These are phyloP conservation scores for Flaveria robusta DNA, from an alignment of 129 eudicot species.

Conservation along the genomic window DNA sequence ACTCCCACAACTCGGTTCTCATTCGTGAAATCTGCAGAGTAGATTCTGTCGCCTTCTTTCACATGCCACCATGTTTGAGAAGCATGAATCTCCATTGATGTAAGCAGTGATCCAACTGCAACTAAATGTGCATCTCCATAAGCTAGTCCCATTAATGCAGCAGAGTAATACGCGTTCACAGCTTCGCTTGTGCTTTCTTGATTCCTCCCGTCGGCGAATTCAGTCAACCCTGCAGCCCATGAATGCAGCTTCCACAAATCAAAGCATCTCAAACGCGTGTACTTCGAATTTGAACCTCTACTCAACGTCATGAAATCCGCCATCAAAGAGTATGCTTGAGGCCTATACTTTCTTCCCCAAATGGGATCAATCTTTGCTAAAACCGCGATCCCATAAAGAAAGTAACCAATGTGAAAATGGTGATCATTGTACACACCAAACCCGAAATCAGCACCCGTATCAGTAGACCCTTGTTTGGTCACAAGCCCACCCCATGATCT, in stretches of 20 bases:
- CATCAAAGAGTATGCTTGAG: slow-evolving; percentile 74
- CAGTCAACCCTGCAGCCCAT: slow-evolving; percentile 18
- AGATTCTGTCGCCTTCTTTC: slow-evolving; percentile 57
- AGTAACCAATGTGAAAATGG: slow-evolving; percentile 76
- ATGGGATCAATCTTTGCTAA: slow-evolving; percentile 72
- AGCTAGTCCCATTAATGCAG: slow-evolving; percentile 88
- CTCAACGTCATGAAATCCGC: slow-evolving; percentile 85
- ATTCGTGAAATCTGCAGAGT: slow-evolving; percentile 56
- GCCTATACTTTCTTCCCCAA: slow-evolving; percentile 74
- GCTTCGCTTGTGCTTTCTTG: slow-evolving; percentile 72
- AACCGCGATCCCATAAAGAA: slow-evolving; percentile 63
- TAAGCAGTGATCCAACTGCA: slow-evolving; percentile 62
- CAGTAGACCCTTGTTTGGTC: slow-evolving; percentile 77
- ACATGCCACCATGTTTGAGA: slow-evolving; percentile 94
- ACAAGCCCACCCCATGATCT: slow-evolving; percentile 83
- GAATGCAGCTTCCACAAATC: slow-evolving; percentile 88
- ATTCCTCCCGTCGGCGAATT: not conserved
- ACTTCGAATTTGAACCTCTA: slow-evolving; percentile 26
- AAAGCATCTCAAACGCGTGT: slow-evolving; percentile 64
- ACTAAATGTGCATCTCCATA: slow-evolving; percentile 80
- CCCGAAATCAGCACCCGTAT: slow-evolving; percentile 84
- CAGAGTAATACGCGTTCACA: slow-evolving; percentile 79
- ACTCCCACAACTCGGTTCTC: slow-evolving; percentile 80
- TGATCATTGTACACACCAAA: slow-evolving; percentile 86
- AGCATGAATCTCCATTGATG: slow-evolving; percentile 74